A percentile compares a stretch with the other conserved stretches of the same genome.
Evolutionary conservation across 768 basidiomycete species (phyloP).

Genomic region (Pleurotus tuber-regium): DNA sequence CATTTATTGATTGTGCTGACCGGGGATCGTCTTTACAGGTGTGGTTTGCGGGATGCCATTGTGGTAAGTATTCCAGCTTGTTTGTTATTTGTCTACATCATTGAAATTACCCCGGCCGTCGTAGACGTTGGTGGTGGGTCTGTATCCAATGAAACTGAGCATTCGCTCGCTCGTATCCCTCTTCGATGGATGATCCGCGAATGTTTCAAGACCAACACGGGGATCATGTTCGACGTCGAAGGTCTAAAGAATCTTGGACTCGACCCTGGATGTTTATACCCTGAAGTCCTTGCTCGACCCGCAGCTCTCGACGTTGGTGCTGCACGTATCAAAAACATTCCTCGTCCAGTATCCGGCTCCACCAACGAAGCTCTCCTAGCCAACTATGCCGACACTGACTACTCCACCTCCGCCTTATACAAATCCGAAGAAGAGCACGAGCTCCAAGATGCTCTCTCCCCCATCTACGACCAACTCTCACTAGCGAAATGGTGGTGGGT

Average conservation of each 20-base stretch:
- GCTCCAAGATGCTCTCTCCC: slow-evolving; percentile 44
- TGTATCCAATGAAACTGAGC: slow-evolving; percentile 36
- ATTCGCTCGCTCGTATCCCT: slow-evolving; percentile 48
- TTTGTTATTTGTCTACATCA: neutral
- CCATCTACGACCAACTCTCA: slow-evolving; percentile 49
- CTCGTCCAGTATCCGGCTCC: neutral
- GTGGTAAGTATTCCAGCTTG: slow-evolving; percentile 27
- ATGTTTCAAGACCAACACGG: slow-evolving; percentile 51
- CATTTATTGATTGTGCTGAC: slow-evolving; percentile 28
- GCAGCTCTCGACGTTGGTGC: slow-evolving; percentile 20
- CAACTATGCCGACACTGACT: neutral
- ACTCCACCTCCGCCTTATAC: neutral
- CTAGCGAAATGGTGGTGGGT: slow-evolving; percentile 53
- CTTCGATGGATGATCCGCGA: slow-evolving; percentile 73
- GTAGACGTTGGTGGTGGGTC: slow-evolving; percentile 59
- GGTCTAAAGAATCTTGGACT: slow-evolving; percentile 40
- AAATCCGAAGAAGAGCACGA: slow-evolving; percentile 52
- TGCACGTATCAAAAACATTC: slow-evolving; percentile 21
- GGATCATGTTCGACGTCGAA: slow-evolving; percentile 55
- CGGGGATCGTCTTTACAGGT: too few relatives aligned
- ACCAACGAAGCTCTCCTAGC: neutral
- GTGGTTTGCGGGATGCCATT: slow-evolving; percentile 62
- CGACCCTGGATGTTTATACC: slow-evolving; percentile 36
- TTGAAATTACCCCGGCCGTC: neutral
- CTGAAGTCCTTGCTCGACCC: slow-evolving; percentile 28